These are phyloP conservation scores for Arabis hirsuta DNA, from an alignment of 345 rosid genomes.

Conservation along the genomic window DNA sequence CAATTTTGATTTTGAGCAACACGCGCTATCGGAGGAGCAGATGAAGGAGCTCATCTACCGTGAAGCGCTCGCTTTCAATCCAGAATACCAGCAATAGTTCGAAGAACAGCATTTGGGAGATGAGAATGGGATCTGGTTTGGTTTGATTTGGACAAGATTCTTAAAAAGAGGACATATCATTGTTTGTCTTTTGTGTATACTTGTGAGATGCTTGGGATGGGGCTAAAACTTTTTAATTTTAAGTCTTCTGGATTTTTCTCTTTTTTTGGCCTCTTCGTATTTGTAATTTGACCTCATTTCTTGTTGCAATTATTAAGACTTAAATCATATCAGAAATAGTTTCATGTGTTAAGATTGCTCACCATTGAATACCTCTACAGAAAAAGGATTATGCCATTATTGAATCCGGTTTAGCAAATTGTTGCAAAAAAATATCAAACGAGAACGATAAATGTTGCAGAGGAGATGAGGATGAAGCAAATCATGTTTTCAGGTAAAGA, in stretches of 20 bases:
- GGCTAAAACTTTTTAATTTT: constrained; percentile 28
- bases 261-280: neutral
- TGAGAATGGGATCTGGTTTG: constrained; percentile 12
- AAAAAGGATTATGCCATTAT: neutral
- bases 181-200: constrained; percentile 45
- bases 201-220: constrained; percentile 39
- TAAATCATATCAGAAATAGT: constrained; percentile 29
- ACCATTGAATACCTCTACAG: neutral
- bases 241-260: constrained; percentile 17
- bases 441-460: neutral
- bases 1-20: constrained; percentile 96
- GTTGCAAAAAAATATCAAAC: neutral
- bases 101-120: constrained; percentile 27
- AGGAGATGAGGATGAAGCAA: neutral
- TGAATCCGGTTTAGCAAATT: neutral
- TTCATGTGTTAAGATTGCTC: constrained; percentile 9
- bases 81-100: constrained; percentile 66
- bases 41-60: constrained; percentile 93
- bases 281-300: constrained; percentile 38
- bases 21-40: constrained; percentile 87
- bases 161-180: constrained; percentile 21
- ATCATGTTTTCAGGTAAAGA: neutral
- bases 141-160: constrained; percentile 39
- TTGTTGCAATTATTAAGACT: constrained; percentile 34
- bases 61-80: constrained; percentile 98